Percentiles rank a stretch among this genome's conserved stretches.
Conservation (phyloP, 768 basidiomycete species). For the Asterophora parasitica region DNA sequence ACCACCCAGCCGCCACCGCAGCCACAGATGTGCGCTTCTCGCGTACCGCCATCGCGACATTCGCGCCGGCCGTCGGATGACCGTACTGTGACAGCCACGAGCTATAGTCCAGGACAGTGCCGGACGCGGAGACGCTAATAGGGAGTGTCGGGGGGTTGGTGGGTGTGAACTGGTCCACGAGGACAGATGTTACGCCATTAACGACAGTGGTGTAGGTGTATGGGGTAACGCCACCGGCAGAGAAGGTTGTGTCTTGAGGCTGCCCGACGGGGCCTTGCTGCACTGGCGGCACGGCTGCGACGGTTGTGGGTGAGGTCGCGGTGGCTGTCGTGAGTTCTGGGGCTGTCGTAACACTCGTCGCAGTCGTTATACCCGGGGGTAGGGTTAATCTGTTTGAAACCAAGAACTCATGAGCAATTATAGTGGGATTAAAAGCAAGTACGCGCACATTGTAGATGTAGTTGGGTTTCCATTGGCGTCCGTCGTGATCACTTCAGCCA, state of each 20-base stretch:
- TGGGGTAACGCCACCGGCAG: conserved; percentile 44
- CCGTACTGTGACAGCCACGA: conserved; percentile 28
- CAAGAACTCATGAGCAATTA: too few species aligned
- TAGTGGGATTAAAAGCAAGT: not conserved
- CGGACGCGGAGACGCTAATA: conserved; percentile 20
- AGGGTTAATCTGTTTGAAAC: conserved; percentile 20
- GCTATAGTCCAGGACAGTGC: conserved; percentile 32
- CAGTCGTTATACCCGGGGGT: conserved; percentile 12
- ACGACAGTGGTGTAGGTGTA: conserved; percentile 48
- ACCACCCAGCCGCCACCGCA: not conserved
- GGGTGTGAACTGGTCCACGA: conserved; percentile 37
- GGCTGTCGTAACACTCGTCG: conserved; percentile 20
- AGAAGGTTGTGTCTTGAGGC: conserved; percentile 34
- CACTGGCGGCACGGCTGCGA: conserved; percentile 15
- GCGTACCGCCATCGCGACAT: not conserved
- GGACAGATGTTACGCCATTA: conserved; percentile 27
- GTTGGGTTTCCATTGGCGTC: conserved; percentile 7
- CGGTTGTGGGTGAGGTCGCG: conserved; percentile 15
- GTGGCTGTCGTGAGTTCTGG: conserved; percentile 11
- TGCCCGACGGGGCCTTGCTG: conserved; percentile 56
- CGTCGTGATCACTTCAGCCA: conserved; percentile 38
- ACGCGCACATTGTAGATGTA: conserved; percentile 16
- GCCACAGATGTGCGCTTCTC: not conserved
- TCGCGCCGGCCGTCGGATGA: conserved; percentile 12
- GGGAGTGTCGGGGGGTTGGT: conserved; percentile 30